Conservation (phyloP, 257 asterid genomes). For the Agastache rugosa region DNA sequence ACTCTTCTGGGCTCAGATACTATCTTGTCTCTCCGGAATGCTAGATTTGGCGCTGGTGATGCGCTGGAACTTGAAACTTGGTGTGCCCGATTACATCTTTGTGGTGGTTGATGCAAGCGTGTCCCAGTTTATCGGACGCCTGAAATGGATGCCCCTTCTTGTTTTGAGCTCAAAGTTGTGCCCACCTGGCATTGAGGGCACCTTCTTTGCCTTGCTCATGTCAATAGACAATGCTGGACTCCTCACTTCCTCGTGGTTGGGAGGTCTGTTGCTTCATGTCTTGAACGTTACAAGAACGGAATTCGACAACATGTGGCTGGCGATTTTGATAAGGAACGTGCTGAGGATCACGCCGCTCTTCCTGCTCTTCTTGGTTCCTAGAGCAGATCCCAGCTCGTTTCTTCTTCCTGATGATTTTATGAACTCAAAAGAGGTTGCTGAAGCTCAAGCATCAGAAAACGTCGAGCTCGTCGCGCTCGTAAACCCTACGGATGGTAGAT, state of each 20-base stretch:
- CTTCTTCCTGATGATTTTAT: slow-evolving; percentile 55
- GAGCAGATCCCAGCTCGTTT: slow-evolving; percentile 61
- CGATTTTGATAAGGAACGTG: slow-evolving; percentile 68
- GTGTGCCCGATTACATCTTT: slow-evolving; percentile 71
- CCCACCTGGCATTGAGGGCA: slow-evolving; percentile 92
- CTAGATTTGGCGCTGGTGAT: slow-evolving; percentile 74
- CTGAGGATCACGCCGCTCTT: slow-evolving; percentile 67
- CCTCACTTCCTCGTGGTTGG: slow-evolving; percentile 86
- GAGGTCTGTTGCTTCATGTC: slow-evolving; percentile 74
- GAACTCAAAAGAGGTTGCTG: slow-evolving; percentile 45
- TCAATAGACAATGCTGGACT: slow-evolving; percentile 87
- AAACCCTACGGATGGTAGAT: slow-evolving; percentile 45
- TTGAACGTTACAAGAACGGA: slow-evolving; percentile 69
- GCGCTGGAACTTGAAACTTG: slow-evolving; percentile 71
- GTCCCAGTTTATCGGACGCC: slow-evolving; percentile 72
- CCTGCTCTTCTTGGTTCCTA: slow-evolving; percentile 69
- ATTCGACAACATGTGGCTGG: slow-evolving; percentile 75
- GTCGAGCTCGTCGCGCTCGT: slow-evolving; percentile 85
- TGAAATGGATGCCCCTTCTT: slow-evolving; percentile 98
- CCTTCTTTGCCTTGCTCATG: slow-evolving; percentile 91
- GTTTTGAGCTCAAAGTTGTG: slow-evolving; percentile 86
- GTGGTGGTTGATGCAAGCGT: slow-evolving; percentile 86
- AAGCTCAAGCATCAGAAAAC: slow-evolving; percentile 46
- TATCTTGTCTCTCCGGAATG: slow-evolving; percentile 78
- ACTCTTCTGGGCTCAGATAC: slow-evolving; percentile 82